Base-by-base conservation (phyloP, 768 basidiomycete species). In the Auricularia auricula-judae region DNA sequence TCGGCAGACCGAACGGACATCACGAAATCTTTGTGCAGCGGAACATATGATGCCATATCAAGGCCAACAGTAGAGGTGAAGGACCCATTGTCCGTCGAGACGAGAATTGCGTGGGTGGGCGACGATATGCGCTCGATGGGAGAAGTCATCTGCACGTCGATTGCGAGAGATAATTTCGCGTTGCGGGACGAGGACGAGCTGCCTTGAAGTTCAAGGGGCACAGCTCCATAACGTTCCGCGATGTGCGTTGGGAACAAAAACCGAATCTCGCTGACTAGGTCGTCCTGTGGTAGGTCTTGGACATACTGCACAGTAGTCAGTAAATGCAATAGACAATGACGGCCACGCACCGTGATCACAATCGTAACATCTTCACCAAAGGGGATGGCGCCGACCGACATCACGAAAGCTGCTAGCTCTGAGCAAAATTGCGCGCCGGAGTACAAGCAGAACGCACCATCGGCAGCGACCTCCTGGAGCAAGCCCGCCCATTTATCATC, bases 181-280 rank as follows among this genome's bases (percentile, higher is more conserved):
- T 65, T 66, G 0, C 68, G 61, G 4, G 72, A 64, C 0, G 74
- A 73, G 33, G 75, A 61, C 10, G 72, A 67, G 0, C 79, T 69
- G 23, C 70, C 67, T 5, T 69, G 65, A 21, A 84, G 72, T 7
- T 72, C 78, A 0, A 69, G 54, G n/a, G 82, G 80, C 10, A 73
- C 73, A 3, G 71, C 69, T 1, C 85, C 85, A 66, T 84, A 87
- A 3, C 86, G 82, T 44, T 78, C 66, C 0, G 81, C 82, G 3
- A 86, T 72, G 58, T 74, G 68, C 67, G 78, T 74, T 0, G 86
- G 83, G 14, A 87, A 76, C 63, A 81, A 79, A n/a, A 86, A 77
- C 7, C 84, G 79, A 18, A 85, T 70, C 58, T 80, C 76, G 64
- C 85, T 78, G 21, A 66, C 65, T 33, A 77, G 70, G 5, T 79